These are phyloP conservation scores for Dichotomopilus funicola DNA, from an alignment of 2,329 filamentous ascomycete genomes.

Conservation along the genomic window DNA sequence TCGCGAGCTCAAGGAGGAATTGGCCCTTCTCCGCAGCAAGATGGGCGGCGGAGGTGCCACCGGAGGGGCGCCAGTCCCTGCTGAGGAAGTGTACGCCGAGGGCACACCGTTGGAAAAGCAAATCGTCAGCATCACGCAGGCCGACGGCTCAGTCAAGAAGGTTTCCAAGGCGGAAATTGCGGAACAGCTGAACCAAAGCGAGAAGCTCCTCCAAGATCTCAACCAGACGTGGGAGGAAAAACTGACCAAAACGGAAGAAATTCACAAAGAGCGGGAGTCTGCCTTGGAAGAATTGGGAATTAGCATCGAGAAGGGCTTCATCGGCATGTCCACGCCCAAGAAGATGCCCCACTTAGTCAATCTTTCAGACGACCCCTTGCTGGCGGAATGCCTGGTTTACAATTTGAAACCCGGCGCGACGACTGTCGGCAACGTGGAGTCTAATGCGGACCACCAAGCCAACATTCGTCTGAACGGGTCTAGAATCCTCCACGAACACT, in stretches of 20 bases:
- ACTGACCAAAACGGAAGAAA: conserved; percentile 86
- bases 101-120: conserved; percentile 92
- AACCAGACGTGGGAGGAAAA: conserved; percentile 99
- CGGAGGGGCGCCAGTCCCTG: conserved; percentile 43
- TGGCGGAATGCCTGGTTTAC: conserved; percentile 95
- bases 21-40: conserved; percentile 79
- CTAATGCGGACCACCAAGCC: conserved; percentile 64
- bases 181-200: conserved; percentile 90
- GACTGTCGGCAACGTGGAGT: conserved; percentile 89
- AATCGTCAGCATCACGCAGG: conserved; percentile 84
- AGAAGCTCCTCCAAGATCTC: conserved; percentile 90
- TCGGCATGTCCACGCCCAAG: conserved; percentile 91
- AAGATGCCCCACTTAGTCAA: conserved; percentile 99
- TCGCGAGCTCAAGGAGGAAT: conserved; percentile 90
- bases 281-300: conserved; percentile 95
- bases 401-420: conserved; percentile 95
- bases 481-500: conserved; percentile 87
- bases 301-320: conserved; percentile 97
- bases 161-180: conserved; percentile 98
- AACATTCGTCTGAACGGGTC: conserved; percentile 93
- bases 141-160: conserved; percentile 84
- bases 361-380: conserved; percentile 84
- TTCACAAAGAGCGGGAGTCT: conserved; percentile 93
- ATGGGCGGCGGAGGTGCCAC: conserved; percentile 49
- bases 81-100: conserved; percentile 82